phyloP scores from a whole-genome alignment of 2,329 filamentous ascomycete species.

The Ilyonectria sp. region DNA sequence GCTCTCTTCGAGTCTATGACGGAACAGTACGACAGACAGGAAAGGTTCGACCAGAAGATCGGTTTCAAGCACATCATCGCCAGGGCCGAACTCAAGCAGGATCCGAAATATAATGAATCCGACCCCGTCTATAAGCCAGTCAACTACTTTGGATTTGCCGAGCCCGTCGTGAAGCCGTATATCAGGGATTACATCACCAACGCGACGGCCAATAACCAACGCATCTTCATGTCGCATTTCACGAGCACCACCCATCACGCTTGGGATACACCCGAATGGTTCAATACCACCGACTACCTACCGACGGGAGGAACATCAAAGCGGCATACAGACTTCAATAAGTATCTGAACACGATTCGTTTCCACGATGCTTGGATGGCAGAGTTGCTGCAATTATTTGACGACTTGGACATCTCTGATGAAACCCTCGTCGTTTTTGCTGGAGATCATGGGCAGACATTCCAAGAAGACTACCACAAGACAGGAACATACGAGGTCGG shows the following conservation, averaged over 20 bases:
- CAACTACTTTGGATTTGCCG: conserved; percentile 55
- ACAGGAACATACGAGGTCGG: conserved; percentile 53
- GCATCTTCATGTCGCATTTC: conserved; percentile 55
- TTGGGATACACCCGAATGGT: conserved; percentile 44
- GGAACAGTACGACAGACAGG: conserved; percentile 54
- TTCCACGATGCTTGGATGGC: conserved; percentile 54
- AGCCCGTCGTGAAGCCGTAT: conserved; percentile 50
- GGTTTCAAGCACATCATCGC: conserved; percentile 52
- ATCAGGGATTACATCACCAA: conserved; percentile 52
- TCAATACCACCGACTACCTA: conserved; percentile 42
- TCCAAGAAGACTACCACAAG: conserved; percentile 51
- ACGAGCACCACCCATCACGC: conserved; percentile 56
- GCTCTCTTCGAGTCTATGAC: conserved; percentile 55
- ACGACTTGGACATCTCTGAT: conserved; percentile 52
- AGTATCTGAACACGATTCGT: conserved; percentile 53
- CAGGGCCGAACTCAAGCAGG: conserved; percentile 49
- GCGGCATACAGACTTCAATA: conserved; percentile 50
- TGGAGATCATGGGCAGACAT: conserved; percentile 54
- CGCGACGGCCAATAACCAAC: conserved; percentile 52
- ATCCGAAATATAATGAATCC: conserved; percentile 43
- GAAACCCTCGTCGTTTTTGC: conserved; percentile 54
- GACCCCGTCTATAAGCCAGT: conserved; percentile 45
- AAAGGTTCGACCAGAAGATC: conserved; percentile 51
- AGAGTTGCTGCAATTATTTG: conserved; percentile 50
- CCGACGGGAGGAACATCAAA: conserved; percentile 45